Base-by-base conservation (phyloP, 306 rosid species). In the Pyrus pyrifolia region DNA sequence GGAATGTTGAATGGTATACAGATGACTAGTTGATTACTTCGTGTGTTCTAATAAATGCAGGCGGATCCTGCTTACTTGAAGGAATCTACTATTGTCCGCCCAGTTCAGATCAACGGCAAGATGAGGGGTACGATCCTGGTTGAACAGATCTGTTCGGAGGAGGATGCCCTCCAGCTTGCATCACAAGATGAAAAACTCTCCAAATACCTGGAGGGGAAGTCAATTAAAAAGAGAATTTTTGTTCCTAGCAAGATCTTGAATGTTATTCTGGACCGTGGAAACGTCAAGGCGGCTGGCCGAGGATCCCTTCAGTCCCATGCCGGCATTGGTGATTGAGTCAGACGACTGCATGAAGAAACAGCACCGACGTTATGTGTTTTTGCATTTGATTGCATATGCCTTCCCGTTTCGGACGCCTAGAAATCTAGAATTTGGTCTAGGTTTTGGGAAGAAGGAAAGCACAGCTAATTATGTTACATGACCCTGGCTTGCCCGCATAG, bases 101-200 rank as follows among this genome's bases (percentile, higher is more conserved):
- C 97, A 8, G 97, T 95, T 79, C 99, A 95, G 83, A 90, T 95
- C 79, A 95, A 95, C 46, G 99, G 99, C 77, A 95, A 90, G 88
- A 95, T 91, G 19, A 88, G 99, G 87, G 99, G 99, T 76, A 95
- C 93, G 80, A 86, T 95, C 77, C 82, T 83, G 81, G 88, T 92
- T 33, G 97, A 95, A 83, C 89, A 92, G 85, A 89, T 87, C 60
- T 92, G 97, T 73, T 84, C 93, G 21, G 99, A 90, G 84, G 97
- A 89, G 66, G 96, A 88, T 42, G 99, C 96, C 73, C 89, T 89
- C 80, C 78, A 70, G 68, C 71, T 89, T 63, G 99, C 97, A 59
- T 83, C 79, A 6, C 73, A 51, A 77, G 97, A 95, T 80, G 97
- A 87, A 77, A 95, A 95, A 67, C 82, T 95, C 67, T 83, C 93